Percentiles rank a stretch among this genome's conserved stretches.
These are phyloP conservation scores for Acanthamoeba triangularis DNA, from an alignment of 208 protist genomes.

Conservation along the genomic window DNA sequence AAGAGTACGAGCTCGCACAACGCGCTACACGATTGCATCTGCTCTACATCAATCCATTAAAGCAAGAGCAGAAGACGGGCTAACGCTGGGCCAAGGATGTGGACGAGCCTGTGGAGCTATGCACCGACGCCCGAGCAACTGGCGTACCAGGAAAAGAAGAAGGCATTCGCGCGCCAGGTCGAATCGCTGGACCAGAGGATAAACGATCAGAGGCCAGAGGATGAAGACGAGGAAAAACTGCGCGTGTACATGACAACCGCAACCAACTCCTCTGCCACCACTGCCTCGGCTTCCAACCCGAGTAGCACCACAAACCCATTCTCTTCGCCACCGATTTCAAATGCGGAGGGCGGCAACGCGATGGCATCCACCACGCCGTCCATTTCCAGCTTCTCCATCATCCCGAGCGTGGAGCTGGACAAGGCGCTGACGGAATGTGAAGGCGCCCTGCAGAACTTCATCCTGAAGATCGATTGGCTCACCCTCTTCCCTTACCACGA, in stretches of 20 bases:
- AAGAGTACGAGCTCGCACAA: too few relatives aligned
- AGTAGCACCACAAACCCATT: background rate
- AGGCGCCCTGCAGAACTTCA: slow-evolving; percentile 23
- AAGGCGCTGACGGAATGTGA: background rate
- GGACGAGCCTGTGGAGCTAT: slow-evolving; percentile 24
- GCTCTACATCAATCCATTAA: background rate
- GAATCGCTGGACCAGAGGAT: slow-evolving; percentile 9
- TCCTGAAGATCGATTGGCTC: background rate
- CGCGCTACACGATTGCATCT: too few relatives aligned
- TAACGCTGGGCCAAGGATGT: background rate
- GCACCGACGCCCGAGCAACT: slow-evolving; percentile 29
- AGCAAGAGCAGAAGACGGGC: background rate
- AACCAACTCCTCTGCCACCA: background rate
- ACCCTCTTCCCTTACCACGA: slow-evolving; percentile 44
- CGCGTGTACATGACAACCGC: background rate
- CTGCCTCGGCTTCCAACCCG: background rate
- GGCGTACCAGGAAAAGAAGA: background rate
- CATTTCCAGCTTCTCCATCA: background rate
- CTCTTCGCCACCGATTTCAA: background rate
- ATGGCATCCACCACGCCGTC: background rate
- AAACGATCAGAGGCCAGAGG: slow-evolving; percentile 37
- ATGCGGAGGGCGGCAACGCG: background rate
- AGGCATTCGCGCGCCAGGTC: slow-evolving; percentile 8
- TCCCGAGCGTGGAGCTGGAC: slow-evolving; percentile 32
- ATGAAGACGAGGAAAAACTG: slow-evolving; percentile 40